Evolutionary conservation across 2,329 filamentous ascomycete genomes (phyloP), one percentile per base, ranked within the genome.

Genomic region (Chaetomium sp.): DNA sequence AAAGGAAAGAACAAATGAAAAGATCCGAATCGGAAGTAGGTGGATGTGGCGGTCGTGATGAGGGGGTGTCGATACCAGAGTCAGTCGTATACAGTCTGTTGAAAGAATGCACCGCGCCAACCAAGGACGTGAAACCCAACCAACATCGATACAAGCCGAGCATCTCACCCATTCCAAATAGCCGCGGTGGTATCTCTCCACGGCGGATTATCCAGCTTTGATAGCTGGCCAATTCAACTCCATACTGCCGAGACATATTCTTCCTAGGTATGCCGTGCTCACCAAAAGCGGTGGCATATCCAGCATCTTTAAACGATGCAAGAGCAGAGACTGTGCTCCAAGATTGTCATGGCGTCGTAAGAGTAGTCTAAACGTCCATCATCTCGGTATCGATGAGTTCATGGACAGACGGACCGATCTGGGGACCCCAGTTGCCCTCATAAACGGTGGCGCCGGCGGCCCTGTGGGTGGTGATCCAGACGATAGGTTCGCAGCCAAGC

Each of bases 361-460:
- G 38, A 38, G 35, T 52, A 34, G 52, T 49, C 72, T 63, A 83
- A 52, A 79, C 79, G 62, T 81, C 81, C 12, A 73, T 81, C 81
- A 84, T 84, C 66, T 82, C 80, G 4, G 79, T 80, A 60, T 84
- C 80, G 40, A 69, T 60, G 33, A 60, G 48, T 42, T 60, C 58
- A 14, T 67, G 69, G 19, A 64, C 44, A 10, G 57, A 47, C 19
- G 56, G 48, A 44, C 55, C 70, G 52, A 80, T 77, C n/a, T 75
- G 85, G 36, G 92, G 92, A 4, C 94, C 94, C 88, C 91, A 99
- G 69, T 89, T 94, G 60, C 94, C 94, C 73, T 99, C 94, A 65
- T 88, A 99, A 52, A 99, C 85, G 0, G 91, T 96, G n/a, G 94
- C 94, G 45, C 91, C 89, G 9, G 91, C 89, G 54, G 87, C 85